phyloP scores from a whole-genome alignment of 2,329 filamentous ascomycete species.

The Trichoderma polysporum region DNA sequence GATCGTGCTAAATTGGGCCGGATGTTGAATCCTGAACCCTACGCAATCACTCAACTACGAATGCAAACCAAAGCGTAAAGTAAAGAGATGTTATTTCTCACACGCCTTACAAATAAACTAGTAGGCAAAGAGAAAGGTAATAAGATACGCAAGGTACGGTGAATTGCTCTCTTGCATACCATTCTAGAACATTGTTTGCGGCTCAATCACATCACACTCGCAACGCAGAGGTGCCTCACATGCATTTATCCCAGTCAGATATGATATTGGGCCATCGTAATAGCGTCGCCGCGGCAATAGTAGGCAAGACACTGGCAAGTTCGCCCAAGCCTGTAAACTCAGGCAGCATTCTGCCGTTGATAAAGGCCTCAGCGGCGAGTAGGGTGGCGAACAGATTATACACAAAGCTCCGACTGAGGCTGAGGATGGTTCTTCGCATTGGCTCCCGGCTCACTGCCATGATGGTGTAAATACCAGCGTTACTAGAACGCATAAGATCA shows the following conservation, averaged over 20 bases:
- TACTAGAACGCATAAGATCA: slow-evolving; percentile 58
- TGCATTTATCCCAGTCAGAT: slow-evolving; percentile 19
- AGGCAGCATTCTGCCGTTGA: slow-evolving; percentile 52
- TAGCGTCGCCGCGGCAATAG: slow-evolving; percentile 57
- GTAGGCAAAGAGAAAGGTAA: background rate
- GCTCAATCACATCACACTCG: background rate
- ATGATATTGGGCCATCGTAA: slow-evolving; percentile 43
- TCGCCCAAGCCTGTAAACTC: slow-evolving; percentile 69
- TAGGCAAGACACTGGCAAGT: slow-evolving; percentile 70
- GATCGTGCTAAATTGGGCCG: background rate
- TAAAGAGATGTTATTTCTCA: background rate
- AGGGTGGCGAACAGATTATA: slow-evolving; percentile 71
- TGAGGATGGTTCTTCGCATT: slow-evolving; percentile 57
- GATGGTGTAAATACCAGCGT: slow-evolving; percentile 57
- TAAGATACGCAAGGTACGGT: background rate
- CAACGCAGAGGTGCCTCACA: background rate
- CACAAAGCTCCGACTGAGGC: slow-evolving; percentile 67
- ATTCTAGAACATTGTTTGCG: background rate
- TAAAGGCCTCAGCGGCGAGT: slow-evolving; percentile 65
- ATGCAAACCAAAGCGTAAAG: background rate
- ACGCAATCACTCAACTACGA: background rate
- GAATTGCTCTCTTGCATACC: too few relatives aligned
- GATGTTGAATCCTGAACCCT: background rate
- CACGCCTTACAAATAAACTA: background rate
- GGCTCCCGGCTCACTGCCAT: slow-evolving; percentile 53